These are phyloP conservation scores for Micractinium conductrix DNA, from an alignment of 139 green algal species.

Conservation along the genomic window DNA sequence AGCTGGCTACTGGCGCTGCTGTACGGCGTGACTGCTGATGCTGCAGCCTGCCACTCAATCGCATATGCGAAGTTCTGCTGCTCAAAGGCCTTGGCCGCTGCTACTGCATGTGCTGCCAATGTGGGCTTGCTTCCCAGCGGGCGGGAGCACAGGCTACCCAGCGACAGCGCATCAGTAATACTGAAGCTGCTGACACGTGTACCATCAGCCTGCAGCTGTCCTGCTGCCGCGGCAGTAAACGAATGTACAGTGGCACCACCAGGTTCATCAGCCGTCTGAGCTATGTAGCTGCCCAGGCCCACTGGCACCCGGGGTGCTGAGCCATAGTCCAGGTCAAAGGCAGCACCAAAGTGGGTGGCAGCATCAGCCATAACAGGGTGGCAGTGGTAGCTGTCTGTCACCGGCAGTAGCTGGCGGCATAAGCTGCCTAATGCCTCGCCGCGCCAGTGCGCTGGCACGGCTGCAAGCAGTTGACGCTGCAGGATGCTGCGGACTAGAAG, in stretches of 20 bases:
- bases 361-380: constrained; percentile 10
- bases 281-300: not conserved
- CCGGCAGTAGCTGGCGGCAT: not conserved
- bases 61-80: constrained; percentile 5
- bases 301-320: not conserved
- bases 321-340: not conserved
- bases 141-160: not conserved
- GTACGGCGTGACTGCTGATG: not conserved
- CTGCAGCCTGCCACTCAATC: constrained; percentile 15
- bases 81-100: too few relatives aligned
- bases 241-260: not conserved
- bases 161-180: not conserved
- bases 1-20: too few relatives aligned
- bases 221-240: not conserved
- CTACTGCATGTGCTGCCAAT: too few relatives aligned
- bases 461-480: too few relatives aligned
- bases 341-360: constrained; percentile 13
- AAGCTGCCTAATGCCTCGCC: constrained; percentile 1
- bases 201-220: not conserved
- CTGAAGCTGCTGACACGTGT: constrained; percentile 6
- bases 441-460: not conserved
- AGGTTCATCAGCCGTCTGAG: not conserved
- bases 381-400: constrained; percentile 11
- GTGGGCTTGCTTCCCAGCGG: not conserved
- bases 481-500: too few relatives aligned